Base-by-base conservation (phyloP, 768 basidiomycete species). In the Termitomyces sp. region DNA sequence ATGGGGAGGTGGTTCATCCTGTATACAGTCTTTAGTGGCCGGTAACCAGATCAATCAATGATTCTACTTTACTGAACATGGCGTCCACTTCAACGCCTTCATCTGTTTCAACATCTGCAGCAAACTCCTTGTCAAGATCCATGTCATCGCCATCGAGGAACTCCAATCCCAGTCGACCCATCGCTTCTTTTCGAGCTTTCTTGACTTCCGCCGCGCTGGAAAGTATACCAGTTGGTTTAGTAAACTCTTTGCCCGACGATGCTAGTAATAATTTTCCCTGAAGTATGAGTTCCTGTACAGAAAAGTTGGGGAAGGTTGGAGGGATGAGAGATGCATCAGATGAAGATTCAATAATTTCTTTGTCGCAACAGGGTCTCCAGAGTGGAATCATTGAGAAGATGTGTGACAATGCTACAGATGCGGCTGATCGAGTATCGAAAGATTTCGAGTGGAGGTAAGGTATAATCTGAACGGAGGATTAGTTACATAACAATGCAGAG, bases 241-340 rank as follows among this genome's bases (percentile, higher is more conserved):
- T 68, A 60, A 94, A 98, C 71, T 99, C 96, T 65, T 93, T 94
- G 6, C 96, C 96, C 0, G 95, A 94, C 2, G 93, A 96, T 1
- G 92, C 90, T 2, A 99, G 79, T 3, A 99, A 81, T 3, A 92
- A 81, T 26, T 82, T 84, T 6, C 87, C 86, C 57, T 86, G 86
- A n/a, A 83, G 71, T 60, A 97, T 81, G 22, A 94, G 76, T 49
- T 90, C 85, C 59, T 79, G 76, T 18, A 96, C 84, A 18, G 90
- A 90, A 67, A 95, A 90, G 10, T 79, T 78, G 10, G 87, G 85
- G 57, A 87, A 95, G 3, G 83, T 82, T 1, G 86, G 85, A 7
- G 71, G 67, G 8, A 71, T 64, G 5, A 74, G 67, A 8, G 68
- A 61, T 0, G 62, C 41, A 13, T 69, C 62, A 49, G 67, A 62